phyloP scores from a whole-genome alignment of 2,329 filamentous ascomycete genomes.

The Penicillium sp. region DNA sequence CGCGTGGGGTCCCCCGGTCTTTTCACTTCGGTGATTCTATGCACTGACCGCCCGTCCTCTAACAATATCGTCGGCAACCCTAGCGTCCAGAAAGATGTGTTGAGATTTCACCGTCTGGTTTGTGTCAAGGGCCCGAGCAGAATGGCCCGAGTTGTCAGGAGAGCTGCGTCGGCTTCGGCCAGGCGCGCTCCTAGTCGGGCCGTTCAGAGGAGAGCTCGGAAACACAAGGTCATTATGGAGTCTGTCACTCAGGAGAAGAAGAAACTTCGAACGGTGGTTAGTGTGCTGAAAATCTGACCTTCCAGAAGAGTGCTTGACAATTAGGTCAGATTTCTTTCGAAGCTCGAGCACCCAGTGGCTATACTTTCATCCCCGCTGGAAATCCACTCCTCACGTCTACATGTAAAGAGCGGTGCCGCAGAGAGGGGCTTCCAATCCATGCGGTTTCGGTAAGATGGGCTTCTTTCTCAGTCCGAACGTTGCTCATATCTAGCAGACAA shows the following conservation, averaged over 20 bases:
- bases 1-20: background rate
- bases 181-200: conserved; percentile 35
- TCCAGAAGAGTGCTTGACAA: conserved; percentile 27
- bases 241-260: conserved; percentile 59
- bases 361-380: conserved; percentile 60
- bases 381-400: conserved; percentile 58
- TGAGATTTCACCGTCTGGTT: conserved; percentile 18
- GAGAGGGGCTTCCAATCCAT: conserved; percentile 53
- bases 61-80: background rate
- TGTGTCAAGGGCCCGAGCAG: conserved; percentile 20
- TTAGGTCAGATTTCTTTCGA: conserved; percentile 53
- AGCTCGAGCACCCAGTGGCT: conserved; percentile 56
- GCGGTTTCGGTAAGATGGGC: conserved; percentile 58
- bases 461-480: conserved; percentile 7
- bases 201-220: conserved; percentile 37
- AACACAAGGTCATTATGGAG: conserved; percentile 60
- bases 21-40: conserved; percentile 6
- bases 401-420: conserved; percentile 60
- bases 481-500: conserved; percentile 42
- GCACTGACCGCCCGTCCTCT: conserved; percentile 10
- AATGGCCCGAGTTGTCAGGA: conserved; percentile 40
- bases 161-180: conserved; percentile 34
- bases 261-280: conserved; percentile 55
- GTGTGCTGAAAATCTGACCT: conserved; percentile 21
- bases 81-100: conserved; percentile 12